Conservation (phyloP, 1,284 basidiomycete genomes). For the Cutaneotrichosporon curvatum region DNA sequence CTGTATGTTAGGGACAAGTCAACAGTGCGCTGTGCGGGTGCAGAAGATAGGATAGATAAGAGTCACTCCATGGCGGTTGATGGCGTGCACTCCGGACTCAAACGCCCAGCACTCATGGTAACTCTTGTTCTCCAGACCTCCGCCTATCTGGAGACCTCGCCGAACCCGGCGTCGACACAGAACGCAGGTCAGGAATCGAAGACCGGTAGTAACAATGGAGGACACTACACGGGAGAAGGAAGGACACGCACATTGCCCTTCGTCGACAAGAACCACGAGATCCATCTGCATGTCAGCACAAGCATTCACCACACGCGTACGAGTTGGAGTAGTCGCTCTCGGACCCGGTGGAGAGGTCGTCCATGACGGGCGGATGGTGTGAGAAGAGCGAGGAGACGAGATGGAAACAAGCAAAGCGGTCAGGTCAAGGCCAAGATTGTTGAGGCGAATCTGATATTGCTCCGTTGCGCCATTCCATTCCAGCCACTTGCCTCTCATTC, state of each 20-base stretch:
- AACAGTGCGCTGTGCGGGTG: no score
- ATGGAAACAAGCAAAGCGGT: background rate
- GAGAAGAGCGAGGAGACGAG: background rate
- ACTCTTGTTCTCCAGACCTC: no score
- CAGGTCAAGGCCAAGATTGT: background rate
- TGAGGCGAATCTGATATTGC: background rate
- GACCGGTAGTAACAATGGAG: no score
- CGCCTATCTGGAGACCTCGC: no score
- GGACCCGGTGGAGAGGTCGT: slow-evolving; percentile 46
- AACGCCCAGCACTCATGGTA: no score
- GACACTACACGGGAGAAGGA: no score
- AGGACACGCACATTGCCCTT: slow-evolving; percentile 45
- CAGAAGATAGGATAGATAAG: no score
- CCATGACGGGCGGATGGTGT: slow-evolving; percentile 24
- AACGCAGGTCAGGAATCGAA: no score
- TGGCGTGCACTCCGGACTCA: no score
- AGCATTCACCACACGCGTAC: slow-evolving; percentile 16
- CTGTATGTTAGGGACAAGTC: slow-evolving; percentile 22
- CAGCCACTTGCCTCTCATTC: no score
- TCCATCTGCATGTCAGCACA: slow-evolving; percentile 62
- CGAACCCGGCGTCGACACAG: no score
- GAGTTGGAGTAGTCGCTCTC: slow-evolving; percentile 48
- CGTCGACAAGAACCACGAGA: slow-evolving; percentile 95
- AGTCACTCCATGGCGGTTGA: no score
- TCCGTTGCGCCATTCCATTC: background rate